Evolutionary conservation across 2,329 filamentous ascomycete species (phyloP).

Genomic region (Cordyceps cateniannulata): DNA sequence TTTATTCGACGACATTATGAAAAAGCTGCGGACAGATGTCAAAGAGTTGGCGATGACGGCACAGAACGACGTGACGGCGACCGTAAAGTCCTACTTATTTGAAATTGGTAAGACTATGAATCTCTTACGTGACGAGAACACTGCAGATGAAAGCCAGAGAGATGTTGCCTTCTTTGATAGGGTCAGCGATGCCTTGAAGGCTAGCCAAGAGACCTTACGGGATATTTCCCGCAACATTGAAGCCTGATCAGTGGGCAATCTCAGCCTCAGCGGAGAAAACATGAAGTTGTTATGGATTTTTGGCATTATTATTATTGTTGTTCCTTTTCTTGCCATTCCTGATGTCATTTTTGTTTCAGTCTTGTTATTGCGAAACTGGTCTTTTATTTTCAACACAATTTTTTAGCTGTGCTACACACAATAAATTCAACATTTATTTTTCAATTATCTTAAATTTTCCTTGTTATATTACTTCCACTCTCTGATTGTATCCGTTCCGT

Average conservation of each 20-base stretch:
- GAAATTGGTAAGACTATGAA: slow-evolving; percentile 25
- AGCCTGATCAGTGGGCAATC: neutral
- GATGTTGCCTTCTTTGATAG: slow-evolving; percentile 28
- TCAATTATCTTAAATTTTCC: slow-evolving; percentile 13
- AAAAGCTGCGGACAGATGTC: slow-evolving; percentile 21
- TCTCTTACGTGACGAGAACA: slow-evolving; percentile 32
- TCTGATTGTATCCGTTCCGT: too few relatives aligned
- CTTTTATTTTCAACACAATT: neutral
- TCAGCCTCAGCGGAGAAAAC: neutral
- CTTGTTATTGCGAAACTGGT: neutral
- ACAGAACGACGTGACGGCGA: slow-evolving; percentile 18
- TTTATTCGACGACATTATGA: slow-evolving; percentile 27
- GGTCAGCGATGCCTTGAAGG: slow-evolving; percentile 16
- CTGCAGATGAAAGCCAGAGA: slow-evolving; percentile 28
- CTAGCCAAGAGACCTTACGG: neutral
- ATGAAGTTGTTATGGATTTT: neutral
- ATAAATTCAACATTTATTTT: slow-evolving; percentile 5
- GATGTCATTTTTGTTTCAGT: too few relatives aligned
- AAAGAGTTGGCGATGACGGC: slow-evolving; percentile 15
- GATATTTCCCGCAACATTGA: neutral
- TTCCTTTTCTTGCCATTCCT: too few relatives aligned
- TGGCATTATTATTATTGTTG: neutral
- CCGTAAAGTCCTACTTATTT: slow-evolving; percentile 19
- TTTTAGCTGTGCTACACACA: neutral
- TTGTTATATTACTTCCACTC: too few relatives aligned